Conservation (phyloP, 768 basidiomycete species). For the Tylopilus rubrobrunneus region DNA sequence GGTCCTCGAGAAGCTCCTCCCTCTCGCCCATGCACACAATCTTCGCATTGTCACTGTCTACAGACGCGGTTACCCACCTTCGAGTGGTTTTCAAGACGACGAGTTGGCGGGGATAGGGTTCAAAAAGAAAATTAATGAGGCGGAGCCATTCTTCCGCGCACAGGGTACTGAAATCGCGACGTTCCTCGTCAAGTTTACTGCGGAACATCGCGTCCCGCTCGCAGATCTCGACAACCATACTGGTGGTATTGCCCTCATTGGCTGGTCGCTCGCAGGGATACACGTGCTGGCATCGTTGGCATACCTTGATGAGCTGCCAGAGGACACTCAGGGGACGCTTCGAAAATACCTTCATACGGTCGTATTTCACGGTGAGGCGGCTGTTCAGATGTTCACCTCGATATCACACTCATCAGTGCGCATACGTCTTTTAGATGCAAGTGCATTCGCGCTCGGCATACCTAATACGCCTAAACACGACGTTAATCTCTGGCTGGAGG, state of each 20-base stretch:
- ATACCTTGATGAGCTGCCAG: constrained; percentile 11
- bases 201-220: constrained; percentile 12
- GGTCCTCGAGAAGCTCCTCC: constrained; percentile 18
- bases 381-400: not conserved
- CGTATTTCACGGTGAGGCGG: constrained; percentile 14
- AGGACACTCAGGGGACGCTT: constrained; percentile 5
- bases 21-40: constrained; percentile 18
- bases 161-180: constrained; percentile 19
- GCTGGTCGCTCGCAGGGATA: constrained; percentile 19
- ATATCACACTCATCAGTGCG: not conserved
- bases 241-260: constrained; percentile 18
- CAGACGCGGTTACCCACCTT: constrained; percentile 26
- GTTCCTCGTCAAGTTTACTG: constrained; percentile 17
- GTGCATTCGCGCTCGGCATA: constrained; percentile 5
- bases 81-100: constrained; percentile 18
- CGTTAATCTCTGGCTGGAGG: not conserved
- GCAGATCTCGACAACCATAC: not conserved
- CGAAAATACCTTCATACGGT: constrained; percentile 19
- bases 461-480: not conserved
- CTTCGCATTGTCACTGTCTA: constrained; percentile 24
- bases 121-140: constrained; percentile 15
- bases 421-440: constrained; percentile 7
- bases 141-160: constrained; percentile 10
- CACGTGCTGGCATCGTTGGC: constrained; percentile 11
- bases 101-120: constrained; percentile 10